Evolutionary conservation across 2,329 filamentous ascomycete species (phyloP), one percentile per base, ranked within the genome.

Genomic region (Pseudogymnoascus sp.): DNA sequence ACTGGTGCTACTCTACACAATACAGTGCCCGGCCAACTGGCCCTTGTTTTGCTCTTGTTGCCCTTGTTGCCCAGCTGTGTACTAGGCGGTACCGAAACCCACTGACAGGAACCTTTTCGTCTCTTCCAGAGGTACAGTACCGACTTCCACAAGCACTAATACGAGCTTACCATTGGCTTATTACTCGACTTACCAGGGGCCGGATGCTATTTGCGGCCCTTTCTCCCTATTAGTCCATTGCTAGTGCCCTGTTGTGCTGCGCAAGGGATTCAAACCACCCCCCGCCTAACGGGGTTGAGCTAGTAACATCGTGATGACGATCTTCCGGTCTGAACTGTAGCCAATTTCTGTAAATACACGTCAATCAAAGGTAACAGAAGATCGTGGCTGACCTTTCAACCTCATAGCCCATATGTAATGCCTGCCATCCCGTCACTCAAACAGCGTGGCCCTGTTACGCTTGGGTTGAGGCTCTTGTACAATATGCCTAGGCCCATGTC

Each of bases 291-390:
- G 48, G 48, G 33, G 48, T 55, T 33, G 48, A 55, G 48, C 48
- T 55, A 55, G 48, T 55, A 55, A 55, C 48, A 55, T 55, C 48
- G 48, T 33, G 48, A 55, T 55, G 48, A 55, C 48, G 48, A 55
- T 55, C 44, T 55, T 55, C 44, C 44, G 44, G 44, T 55, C n/a
- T 17, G 27, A 55, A 55, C 4, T 21, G 21, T 55, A 55, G n/a
- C n/a, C 27, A n/a, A 31, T 31, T 55, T 33, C 44, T 33, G 44
- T 55, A 33, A 55, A 55, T 31, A 55, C 44, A 55, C 44, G 44
- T 55, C 48, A 33, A 55, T 55, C 2, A 55, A 55, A 55, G 48
- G 44, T 55, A 55, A 55, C n/a, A 55, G 48, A 33, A 55, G 27
- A 33, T 55, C 48, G 48, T 55, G 48, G 48, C 48, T 55, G 29